Evolutionary conservation across 2,329 filamentous ascomycete species (phyloP), one percentile per base, ranked within the genome.

Genomic region (Thelonectria olida): DNA sequence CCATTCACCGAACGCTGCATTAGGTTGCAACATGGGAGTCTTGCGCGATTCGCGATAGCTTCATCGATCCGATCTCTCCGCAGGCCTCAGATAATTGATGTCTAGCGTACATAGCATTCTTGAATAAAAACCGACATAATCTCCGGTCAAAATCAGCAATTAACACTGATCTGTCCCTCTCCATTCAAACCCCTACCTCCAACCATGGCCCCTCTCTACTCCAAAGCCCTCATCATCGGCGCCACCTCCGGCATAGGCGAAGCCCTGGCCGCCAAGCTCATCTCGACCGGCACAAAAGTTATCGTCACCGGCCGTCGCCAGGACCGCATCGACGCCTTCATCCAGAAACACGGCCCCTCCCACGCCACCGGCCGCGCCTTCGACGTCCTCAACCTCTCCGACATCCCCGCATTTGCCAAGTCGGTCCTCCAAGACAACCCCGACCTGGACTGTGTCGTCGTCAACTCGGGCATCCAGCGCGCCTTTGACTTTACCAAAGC

Each of bases 381-480:
- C 3, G 84, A 87, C 67, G 79, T 86, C 34, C 73, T 73, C 3
- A 73, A 85, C 41, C 67, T 81, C 0, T 71, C 73, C 2, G 71
- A 75, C 9, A 81, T 68, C 15, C 38, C 62, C 10, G 38, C 45
- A 9, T 66, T 69, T n/a, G 65, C 60, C 7, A 25, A 47, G 19
- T 50, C 52, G n/a, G 42, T 67, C 19, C 51, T 53, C 15, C 20
- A 45, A 22, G 20, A 44, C 10, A 42, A 65, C 41, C 60, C 63
- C 4, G 65, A 67, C 34, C 47, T 66, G 13, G 63, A 88, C 74
- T 81, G 80, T 65, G 71, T 89, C 36, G 72, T 88, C 57, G 75
- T 88, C 56, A 88, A 88, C 72, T 81, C 86, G 0, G 86, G 85
- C 27, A 76, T 84, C 45, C 85, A 89, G 72, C 76, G 76, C 20